A percentile compares a stretch with the other conserved stretches of the same genome.
Conservation (phyloP, 768 basidiomycete species). For the Suillus spraguei region DNA sequence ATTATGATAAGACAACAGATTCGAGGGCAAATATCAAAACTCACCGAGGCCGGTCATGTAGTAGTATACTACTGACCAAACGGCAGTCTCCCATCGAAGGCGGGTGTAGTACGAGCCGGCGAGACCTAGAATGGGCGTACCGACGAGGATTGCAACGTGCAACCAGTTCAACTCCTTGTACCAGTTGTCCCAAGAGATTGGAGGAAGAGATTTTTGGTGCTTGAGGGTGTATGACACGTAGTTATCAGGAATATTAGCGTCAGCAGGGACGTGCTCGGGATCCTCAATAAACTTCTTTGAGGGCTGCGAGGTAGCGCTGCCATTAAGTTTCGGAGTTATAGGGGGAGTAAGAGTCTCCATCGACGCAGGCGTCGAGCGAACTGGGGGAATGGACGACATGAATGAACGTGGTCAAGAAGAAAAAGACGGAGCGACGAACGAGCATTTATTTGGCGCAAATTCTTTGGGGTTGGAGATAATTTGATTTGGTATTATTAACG, state of each 20-base stretch:
- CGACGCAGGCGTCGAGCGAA: constrained; percentile 19
- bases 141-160: constrained; percentile 67
- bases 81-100: constrained; percentile 71
- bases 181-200: constrained; percentile 62
- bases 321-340: constrained; percentile 10
- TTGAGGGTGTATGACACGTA: constrained; percentile 78
- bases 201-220: constrained; percentile 67
- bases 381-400: constrained; percentile 32
- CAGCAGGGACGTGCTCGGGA: constrained; percentile 40
- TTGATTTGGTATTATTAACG: neutral
- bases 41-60: constrained; percentile 81
- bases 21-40: constrained; percentile 43
- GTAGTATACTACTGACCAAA: constrained; percentile 72
- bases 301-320: neutral
- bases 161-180: constrained; percentile 75
- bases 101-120: constrained; percentile 68
- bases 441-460: constrained; percentile 29
- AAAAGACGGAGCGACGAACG: constrained; percentile 15
- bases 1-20: constrained; percentile 29
- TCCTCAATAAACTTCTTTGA: constrained; percentile 25
- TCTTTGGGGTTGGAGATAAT: constrained; percentile 33
- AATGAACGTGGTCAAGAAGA: constrained; percentile 25
- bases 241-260: constrained; percentile 76
- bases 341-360: constrained; percentile 15
- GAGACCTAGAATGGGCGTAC: constrained; percentile 75